Conservation (phyloP, 306 rosid genomes). For the Cercis canadensis region DNA sequence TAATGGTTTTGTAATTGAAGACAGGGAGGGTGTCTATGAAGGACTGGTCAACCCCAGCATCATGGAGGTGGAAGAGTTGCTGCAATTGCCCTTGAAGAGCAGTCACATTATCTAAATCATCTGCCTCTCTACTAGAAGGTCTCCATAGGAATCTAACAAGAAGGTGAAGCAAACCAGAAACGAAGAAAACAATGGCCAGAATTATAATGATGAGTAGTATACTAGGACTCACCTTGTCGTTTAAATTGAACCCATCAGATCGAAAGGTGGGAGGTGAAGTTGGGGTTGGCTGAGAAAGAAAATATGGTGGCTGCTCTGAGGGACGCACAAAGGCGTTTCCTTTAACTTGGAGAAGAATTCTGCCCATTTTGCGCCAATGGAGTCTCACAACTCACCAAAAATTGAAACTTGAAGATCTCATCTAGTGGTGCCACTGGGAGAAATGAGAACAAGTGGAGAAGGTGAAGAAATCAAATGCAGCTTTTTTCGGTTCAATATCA, state of each 20-base stretch:
- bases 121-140: conserved; percentile 65
- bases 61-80: conserved; percentile 94
- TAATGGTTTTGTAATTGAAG: conserved; percentile 67
- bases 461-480: neutral
- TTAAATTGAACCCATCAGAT: conserved; percentile 54
- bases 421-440: neutral
- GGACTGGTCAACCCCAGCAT: conserved; percentile 95
- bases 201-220: conserved; percentile 75
- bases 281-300: conserved; percentile 44
- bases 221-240: conserved; percentile 75
- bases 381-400: conserved; percentile 41
- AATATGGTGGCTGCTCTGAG: conserved; percentile 45
- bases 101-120: conserved; percentile 68
- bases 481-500: conserved; percentile 16
- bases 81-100: conserved; percentile 94
- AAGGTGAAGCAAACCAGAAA: conserved; percentile 92
- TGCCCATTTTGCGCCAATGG: conserved; percentile 45
- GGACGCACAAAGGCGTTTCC: conserved; percentile 43
- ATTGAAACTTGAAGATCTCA: conserved; percentile 39
- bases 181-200: conserved; percentile 82
- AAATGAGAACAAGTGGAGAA: conserved; percentile 3
- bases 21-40: conserved; percentile 88
- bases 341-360: conserved; percentile 30
- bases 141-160: conserved; percentile 79
- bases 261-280: conserved; percentile 41